Evolutionary conservation across 495 filamentous ascomycete genomes (phyloP), one percentile per base, ranked within the genome.

Genomic region (Amniculicola lignicola): DNA sequence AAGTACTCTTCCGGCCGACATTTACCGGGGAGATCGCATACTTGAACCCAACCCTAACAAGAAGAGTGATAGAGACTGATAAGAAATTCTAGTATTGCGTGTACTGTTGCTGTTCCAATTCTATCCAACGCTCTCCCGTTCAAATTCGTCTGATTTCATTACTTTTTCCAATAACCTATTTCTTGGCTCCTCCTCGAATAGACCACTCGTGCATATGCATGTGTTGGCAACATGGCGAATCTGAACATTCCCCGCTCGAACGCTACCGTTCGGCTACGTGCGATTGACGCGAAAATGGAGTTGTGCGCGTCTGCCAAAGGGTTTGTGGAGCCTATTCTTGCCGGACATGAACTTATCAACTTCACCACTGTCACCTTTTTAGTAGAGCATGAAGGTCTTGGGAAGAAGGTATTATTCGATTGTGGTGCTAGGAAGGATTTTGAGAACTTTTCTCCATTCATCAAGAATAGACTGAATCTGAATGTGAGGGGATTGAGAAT

Each of bases 341-440:
- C 63, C 9, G 66, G 70, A 9, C 69, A 72, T 48, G 70, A 74
- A 41, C 37, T 31, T 11, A 49, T 74, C 28, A 72, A 69, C 39
- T 48, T 74, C 29, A 67, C 68, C 15, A 68, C 63, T 5, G 65
- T 70, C 15, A 70, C 69, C 11, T 74, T 74, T 31, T 41, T 72
- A 0, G 50, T 74, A 15, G 62, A 72, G 40, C 37, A 42, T n/a
- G 19, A 10, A 4, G 29, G 14, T 15, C 37, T 52, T 12, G 69
- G 70, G 21, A 67, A 71, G 12, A 71, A 74, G 5, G 24, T 82
- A 4, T 59, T 86, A 9, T 85, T 82, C 57, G 83, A 85, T 61
- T 74, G 84, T 1, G 83, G 81, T 21, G 64, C 79, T 4, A 72
- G 74, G 18, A 79, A 80, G 54, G 78, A 82, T 60, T 74, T 62